These are phyloP conservation scores for Phallus indusiatus DNA, from an alignment of 768 basidiomycete species.

Conservation along the genomic window DNA sequence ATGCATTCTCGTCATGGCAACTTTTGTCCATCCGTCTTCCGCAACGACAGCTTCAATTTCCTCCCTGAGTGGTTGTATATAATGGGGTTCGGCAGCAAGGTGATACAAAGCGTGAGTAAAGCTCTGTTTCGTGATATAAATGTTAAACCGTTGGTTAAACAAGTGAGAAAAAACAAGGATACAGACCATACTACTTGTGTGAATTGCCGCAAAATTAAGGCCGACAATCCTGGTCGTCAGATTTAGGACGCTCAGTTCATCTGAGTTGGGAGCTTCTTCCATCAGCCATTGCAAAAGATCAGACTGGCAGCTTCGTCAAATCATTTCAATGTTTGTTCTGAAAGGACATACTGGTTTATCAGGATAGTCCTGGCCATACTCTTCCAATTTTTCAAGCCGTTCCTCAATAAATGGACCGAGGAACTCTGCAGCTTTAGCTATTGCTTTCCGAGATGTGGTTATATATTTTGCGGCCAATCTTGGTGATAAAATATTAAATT, in stretches of 20 bases:
- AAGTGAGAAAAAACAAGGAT: too few species aligned
- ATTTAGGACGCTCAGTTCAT: too few species aligned
- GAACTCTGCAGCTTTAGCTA: too few species aligned
- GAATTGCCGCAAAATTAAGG: conserved; percentile 10
- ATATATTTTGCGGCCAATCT: conserved; percentile 2
- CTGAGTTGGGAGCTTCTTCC: conserved; percentile 7
- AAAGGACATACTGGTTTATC: conserved; percentile 10
- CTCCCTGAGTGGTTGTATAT: conserved; percentile 28
- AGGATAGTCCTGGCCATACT: conserved; percentile 6
- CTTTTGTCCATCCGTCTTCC: too few species aligned
- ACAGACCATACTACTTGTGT: conserved; percentile 10
- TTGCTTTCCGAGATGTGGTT: conserved; percentile 3
- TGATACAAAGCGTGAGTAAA: conserved; percentile 30
- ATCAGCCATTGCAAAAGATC: conserved; percentile 11
- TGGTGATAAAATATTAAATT: too few species aligned
- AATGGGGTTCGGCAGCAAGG: conserved; percentile 24
- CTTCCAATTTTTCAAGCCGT: conserved; percentile 5
- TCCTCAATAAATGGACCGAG: conserved; percentile 9
- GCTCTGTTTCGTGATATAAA: neutral
- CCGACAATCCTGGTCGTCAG: conserved; percentile 5
- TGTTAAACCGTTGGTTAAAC: too few species aligned
- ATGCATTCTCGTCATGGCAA: conserved; percentile 21
- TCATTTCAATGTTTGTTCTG: neutral
- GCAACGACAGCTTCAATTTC: too few species aligned
- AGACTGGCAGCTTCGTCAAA: neutral